Base-by-base conservation (phyloP, 1,284 basidiomycete species). In the Rugosomyces carneus region DNA sequence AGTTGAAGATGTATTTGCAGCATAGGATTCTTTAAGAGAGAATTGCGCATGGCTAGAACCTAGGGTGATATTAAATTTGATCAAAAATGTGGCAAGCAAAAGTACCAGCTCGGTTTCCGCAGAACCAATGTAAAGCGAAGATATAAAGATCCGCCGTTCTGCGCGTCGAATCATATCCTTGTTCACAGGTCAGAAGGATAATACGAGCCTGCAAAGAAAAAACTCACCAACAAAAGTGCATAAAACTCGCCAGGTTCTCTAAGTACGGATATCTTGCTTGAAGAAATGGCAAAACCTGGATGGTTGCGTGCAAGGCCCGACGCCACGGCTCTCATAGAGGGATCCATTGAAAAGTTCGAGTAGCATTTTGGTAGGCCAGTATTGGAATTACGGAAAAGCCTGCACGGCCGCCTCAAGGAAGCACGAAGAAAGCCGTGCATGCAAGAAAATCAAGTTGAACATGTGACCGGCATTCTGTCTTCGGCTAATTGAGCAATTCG, bases 101-200 rank as follows among this genome's bases (percentile, higher is more conserved):
- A 75, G 48, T 47, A 85, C 89, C 45, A 93, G 70, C 48, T 84
- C 73, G 15, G 67, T 63, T 61, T 91, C 84, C 45, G 79, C 76
- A 3, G 78, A 73, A 19, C 88, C 87, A 41, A 93, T 81, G 60
- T 93, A 93, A 23, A 93, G 65, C 8, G 89, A 92, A 0, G 92
- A 94, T 38, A 97, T 76, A 59, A 93, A 87, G 58, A 97, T 81
- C 47, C 90, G 76, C 47, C 70, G 67, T 52, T 79, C 77, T 1
- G 93, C 93, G 29, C 75, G 68, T 38, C 70, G 68, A 45, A 96
- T 81, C 74, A 91, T 83, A 47, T 78, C 70, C 90, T 92, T 53
- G 11, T 47, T 9, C 27, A 8, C 13, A 40, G 23, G 44, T 50
- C 9, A 53, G 41, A 21, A 38, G 13, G 39, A 24, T 44, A 37